Conservation (phyloP, 352 stramenopile species). For the Phytophthora ohioensis region DNA sequence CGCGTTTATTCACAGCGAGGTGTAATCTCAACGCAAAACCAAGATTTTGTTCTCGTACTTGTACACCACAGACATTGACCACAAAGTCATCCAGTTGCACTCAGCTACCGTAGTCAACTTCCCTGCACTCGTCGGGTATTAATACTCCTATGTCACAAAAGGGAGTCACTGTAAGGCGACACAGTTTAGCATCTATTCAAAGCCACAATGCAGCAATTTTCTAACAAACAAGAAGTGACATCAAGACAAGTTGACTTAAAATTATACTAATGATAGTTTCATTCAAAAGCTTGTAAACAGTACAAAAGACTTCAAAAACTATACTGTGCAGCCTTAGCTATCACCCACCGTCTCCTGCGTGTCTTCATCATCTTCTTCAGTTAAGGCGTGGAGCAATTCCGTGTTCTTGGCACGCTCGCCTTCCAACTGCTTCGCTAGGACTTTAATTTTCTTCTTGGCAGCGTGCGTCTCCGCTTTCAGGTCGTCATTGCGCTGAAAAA, state of each 20-base stretch:
- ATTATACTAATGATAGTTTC: too few relatives aligned
- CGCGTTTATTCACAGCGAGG: not conserved
- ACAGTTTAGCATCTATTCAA: not conserved
- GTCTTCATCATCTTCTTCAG: too few relatives aligned
- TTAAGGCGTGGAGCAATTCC: too few relatives aligned
- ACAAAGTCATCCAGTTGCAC: conserved; percentile 48
- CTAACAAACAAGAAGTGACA: too few relatives aligned
- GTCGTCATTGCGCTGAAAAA: not conserved
- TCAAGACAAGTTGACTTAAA: too few relatives aligned
- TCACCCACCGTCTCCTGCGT: too few relatives aligned
- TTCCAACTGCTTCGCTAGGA: too few relatives aligned
- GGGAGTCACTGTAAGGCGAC: conserved; percentile 22
- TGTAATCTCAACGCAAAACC: not conserved
- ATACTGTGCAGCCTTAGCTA: too few relatives aligned
- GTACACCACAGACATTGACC: conserved; percentile 26
- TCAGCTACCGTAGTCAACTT: conserved; percentile 45
- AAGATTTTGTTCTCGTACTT: not conserved
- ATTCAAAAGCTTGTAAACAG: too few relatives aligned
- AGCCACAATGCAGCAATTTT: too few relatives aligned
- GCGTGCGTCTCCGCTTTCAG: not conserved
- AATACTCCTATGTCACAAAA: conserved; percentile 55
- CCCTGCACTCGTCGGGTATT: conserved; percentile 62
- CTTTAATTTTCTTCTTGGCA: not conserved
- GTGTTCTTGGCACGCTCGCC: too few relatives aligned
- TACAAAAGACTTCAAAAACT: too few relatives aligned